phyloP scores from a whole-genome alignment of 371 early-diverging fungal genomes.

The Zychaea mexicana region DNA sequence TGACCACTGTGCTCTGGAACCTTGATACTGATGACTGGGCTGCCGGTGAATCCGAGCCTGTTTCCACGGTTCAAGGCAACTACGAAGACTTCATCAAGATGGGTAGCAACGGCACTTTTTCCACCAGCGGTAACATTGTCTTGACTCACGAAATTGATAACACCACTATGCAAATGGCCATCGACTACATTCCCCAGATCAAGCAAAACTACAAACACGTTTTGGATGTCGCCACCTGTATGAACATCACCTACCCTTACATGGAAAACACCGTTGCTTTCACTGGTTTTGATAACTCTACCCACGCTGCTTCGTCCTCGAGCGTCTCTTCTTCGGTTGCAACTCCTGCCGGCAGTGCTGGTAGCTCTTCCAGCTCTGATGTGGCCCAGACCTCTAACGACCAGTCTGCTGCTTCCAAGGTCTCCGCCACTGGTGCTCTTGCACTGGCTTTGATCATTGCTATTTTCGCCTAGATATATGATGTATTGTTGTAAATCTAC shows the following conservation, averaged over 20 bases:
- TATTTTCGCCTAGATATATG: background rate
- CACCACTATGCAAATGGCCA: conserved; percentile 50
- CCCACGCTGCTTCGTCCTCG: conserved; percentile 10
- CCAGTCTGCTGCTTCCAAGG: background rate
- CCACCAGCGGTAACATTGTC: conserved; percentile 43
- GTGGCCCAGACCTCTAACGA: background rate
- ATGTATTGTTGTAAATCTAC: background rate
- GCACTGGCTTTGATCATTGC: background rate
- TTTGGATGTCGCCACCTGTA: conserved; percentile 54
- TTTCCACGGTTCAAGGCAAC: conserved; percentile 32
- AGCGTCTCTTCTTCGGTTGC: background rate
- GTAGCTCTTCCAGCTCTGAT: background rate
- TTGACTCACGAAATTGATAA: conserved; percentile 60
- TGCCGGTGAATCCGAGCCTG: conserved; percentile 45
- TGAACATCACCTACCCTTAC: conserved; percentile 58
- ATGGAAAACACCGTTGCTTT: conserved; percentile 39
- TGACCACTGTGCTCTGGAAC: conserved; percentile 55
- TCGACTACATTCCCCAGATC: conserved; percentile 51
- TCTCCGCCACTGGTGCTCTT: background rate
- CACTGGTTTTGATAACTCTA: conserved; percentile 22
- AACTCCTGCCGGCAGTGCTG: background rate
- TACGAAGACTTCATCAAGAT: conserved; percentile 45
- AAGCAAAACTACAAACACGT: conserved; percentile 47
- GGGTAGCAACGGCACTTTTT: conserved; percentile 51
- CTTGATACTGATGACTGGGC: conserved; percentile 61